Conservation (phyloP, 179 eudicot genomes). For the Amaranthus tricolor region DNA sequence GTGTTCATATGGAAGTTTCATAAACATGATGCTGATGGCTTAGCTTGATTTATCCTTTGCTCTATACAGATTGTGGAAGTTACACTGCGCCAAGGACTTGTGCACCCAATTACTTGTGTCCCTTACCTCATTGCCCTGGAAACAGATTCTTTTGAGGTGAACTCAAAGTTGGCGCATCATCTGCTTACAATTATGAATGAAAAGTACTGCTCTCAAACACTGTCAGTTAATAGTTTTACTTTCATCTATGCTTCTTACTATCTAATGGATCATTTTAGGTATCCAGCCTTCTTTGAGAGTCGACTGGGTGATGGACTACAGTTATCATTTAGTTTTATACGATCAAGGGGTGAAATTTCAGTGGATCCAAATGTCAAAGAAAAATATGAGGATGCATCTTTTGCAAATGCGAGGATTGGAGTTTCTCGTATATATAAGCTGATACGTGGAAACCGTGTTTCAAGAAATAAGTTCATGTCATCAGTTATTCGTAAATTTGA, state of each 20-base stretch:
- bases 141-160: constrained; percentile 86
- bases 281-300: constrained; percentile 89
- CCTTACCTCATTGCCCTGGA: constrained; percentile 94
- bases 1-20: constrained; percentile 4
- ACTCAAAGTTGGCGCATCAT: constrained; percentile 94
- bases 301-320: constrained; percentile 98
- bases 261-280: constrained; percentile 51
- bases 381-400: constrained; percentile 52
- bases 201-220: constrained; percentile 49
- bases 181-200: constrained; percentile 95
- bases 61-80: constrained; percentile 83
- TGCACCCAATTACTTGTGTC: constrained; percentile 97
- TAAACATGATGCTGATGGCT: background rate
- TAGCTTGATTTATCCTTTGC: constrained; percentile 20
- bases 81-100: constrained; percentile 96
- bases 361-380: constrained; percentile 45
- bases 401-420: constrained; percentile 66
- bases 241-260: constrained; percentile 27
- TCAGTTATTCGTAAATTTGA: constrained; percentile 94
- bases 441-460: constrained; percentile 80
- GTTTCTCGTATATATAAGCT: constrained; percentile 97
- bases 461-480: constrained; percentile 93
- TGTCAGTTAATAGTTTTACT: background rate
- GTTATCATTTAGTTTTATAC: constrained; percentile 82
- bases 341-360: constrained; percentile 50